A percentile compares a stretch with the other conserved stretches of the same genome.
Evolutionary conservation across 768 basidiomycete genomes (phyloP).

Genomic region (Termitomyces sp.): DNA sequence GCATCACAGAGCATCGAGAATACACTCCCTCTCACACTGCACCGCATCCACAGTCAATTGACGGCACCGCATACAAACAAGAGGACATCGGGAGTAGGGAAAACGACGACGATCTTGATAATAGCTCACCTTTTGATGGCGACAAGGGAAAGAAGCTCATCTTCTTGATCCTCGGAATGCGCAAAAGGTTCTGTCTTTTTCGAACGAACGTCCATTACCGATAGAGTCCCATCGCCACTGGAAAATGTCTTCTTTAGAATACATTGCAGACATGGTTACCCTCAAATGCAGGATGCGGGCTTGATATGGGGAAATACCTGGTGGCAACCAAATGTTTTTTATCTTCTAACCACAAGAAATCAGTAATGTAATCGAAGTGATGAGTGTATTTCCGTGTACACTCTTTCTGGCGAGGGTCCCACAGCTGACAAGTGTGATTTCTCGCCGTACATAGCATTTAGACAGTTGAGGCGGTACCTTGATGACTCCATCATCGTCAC

Average conservation of each 20-base stretch:
- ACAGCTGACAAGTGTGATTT: constrained; percentile 51
- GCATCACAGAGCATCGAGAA: background rate
- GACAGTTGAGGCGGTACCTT: constrained; percentile 48
- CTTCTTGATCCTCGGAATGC: constrained; percentile 94
- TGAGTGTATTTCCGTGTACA: constrained; percentile 68
- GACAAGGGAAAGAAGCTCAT: constrained; percentile 83
- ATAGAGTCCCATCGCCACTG: constrained; percentile 91
- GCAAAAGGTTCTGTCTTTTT: constrained; percentile 73
- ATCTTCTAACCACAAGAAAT: constrained; percentile 82
- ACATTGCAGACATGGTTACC: background rate
- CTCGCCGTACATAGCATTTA: background rate
- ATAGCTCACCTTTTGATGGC: constrained; percentile 64
- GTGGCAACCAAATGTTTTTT: constrained; percentile 84
- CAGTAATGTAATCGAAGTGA: constrained; percentile 93
- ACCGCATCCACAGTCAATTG: background rate
- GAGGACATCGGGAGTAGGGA: constrained; percentile 3
- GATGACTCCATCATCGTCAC: constrained; percentile 92
- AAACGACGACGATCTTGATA: background rate
- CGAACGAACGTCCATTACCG: constrained; percentile 86
- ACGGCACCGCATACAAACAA: background rate
- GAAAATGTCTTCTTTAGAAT: constrained; percentile 1
- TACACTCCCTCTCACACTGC: background rate
- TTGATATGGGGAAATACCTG: constrained; percentile 44
- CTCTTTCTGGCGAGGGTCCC: constrained; percentile 77
- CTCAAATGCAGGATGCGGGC: background rate